Base-by-base conservation (phyloP, 1,284 basidiomycete genomes). In the Termitomyces sp. region DNA sequence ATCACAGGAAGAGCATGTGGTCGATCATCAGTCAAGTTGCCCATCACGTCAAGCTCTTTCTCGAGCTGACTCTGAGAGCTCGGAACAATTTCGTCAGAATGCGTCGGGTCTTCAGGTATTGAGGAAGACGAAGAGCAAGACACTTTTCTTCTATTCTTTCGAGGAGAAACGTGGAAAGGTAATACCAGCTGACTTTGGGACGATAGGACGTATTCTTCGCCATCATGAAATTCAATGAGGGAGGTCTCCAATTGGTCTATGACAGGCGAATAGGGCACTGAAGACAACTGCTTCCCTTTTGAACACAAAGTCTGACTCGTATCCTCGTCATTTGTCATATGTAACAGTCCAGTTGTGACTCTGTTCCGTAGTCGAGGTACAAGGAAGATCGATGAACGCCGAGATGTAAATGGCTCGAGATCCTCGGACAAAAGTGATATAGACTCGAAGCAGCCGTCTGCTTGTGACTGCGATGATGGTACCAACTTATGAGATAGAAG, bases 1-100 rank as follows among this genome's bases (percentile, higher is more conserved):
- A 48, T 26, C 24, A 17, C 21, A 33, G 17, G 24, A 15, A 21
- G 28, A 40, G 42, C 36, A 43, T 38, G 24, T 38, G 33, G 56
- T 41, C n/a, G 54, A 56, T 50, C 31, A n/a, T 45, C 31, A 9
- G 58, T 57, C 13, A 53, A 40, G 10, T 43, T 17, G 26, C 33
- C 50, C 5, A 51, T 58, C 8, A 60, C 39, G 30, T 54, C 56
- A n/a, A 64, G 50, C 21, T 65, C 64, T 30, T 38, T 56, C 52
- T 69, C 67, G 38, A 50, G 55, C 46, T 64, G 63, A 50, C 62
- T 67, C 48, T 69, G 68, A 21, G 67, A 68, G 45, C 66, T 69
- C 31, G 61, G 63, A 19, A 68, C 58, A 3, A 65, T 39, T 30
- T 67, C 63, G 10, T 61, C 62, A 10, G 50, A 46, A 31, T 34